phyloP scores from a whole-genome alignment of 345 rosid genomes.

The Luvunga scandens region DNA sequence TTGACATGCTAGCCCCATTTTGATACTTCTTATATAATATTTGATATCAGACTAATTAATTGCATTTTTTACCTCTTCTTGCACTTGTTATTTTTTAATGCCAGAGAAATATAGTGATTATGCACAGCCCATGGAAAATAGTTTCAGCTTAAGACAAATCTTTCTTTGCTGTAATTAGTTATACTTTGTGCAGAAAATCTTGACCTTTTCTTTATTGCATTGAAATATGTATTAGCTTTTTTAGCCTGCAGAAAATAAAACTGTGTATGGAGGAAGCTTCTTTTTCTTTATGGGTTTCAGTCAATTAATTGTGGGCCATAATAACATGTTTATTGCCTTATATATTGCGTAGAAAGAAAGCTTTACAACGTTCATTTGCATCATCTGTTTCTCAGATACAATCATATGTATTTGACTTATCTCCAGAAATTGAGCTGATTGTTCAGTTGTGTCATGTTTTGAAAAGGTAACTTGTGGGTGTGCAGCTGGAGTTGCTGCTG shows the following conservation, averaged over 20 bases:
- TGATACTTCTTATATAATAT: background rate
- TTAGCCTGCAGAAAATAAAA: background rate
- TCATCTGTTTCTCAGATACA: background rate
- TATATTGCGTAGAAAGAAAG: background rate
- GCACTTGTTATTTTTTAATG: background rate
- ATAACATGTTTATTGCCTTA: background rate
- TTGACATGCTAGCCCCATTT: background rate
- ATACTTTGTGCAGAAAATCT: background rate
- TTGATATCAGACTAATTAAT: too few relatives aligned
- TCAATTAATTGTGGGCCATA: background rate
- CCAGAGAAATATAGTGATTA: background rate
- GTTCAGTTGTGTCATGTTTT: constrained; percentile 38
- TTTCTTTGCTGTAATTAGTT: background rate
- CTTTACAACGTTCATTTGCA: background rate
- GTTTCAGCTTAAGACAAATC: background rate
- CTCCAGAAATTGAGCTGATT: constrained; percentile 17
- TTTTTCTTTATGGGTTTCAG: background rate
- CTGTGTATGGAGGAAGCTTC: background rate
- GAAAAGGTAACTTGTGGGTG: constrained; percentile 98
- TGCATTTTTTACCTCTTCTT: background rate
- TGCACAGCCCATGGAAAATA: background rate
- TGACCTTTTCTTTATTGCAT: background rate
- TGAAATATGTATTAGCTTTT: background rate
- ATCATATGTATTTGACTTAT: background rate
- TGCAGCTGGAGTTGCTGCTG: constrained; percentile 99